These are phyloP conservation scores for Carallia pectinifolia DNA, from an alignment of 345 rosid genomes.

Conservation along the genomic window DNA sequence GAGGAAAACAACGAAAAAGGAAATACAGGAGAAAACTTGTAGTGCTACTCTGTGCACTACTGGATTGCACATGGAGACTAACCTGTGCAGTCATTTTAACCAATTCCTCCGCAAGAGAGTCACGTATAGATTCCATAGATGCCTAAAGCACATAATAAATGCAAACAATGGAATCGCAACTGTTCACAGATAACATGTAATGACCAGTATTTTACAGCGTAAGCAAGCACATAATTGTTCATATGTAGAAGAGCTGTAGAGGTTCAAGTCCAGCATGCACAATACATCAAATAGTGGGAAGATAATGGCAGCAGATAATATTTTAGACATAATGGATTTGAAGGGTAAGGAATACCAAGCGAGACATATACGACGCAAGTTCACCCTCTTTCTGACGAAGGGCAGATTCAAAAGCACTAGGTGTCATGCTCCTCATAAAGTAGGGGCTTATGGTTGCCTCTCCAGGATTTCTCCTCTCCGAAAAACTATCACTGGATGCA, in stretches of 20 bases:
- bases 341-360: conserved; percentile 59
- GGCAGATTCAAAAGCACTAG: conserved; percentile 85
- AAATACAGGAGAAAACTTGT: not conserved
- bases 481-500: conserved; percentile 57
- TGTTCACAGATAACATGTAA: not conserved
- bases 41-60: not conserved
- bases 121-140: conserved; percentile 94
- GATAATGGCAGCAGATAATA: not conserved
- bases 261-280: not conserved
- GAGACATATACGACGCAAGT: conserved; percentile 94
- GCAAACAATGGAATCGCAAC: not conserved
- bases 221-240: conserved; percentile 1
- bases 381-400: conserved; percentile 99
- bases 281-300: not conserved
- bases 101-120: conserved; percentile 95
- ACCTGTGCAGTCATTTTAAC: conserved; percentile 96
- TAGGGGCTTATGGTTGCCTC: conserved; percentile 73
- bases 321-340: not conserved
- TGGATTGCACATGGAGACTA: conserved; percentile 11
- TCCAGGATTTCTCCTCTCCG: conserved; percentile 67
- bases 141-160: conserved; percentile 42
- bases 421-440: conserved; percentile 93
- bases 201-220: not conserved
- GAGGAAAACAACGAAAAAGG: not conserved
- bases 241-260: not conserved